These are phyloP conservation scores for Leccinum sublutescens DNA, from an alignment of 768 basidiomycete species.

Conservation along the genomic window DNA sequence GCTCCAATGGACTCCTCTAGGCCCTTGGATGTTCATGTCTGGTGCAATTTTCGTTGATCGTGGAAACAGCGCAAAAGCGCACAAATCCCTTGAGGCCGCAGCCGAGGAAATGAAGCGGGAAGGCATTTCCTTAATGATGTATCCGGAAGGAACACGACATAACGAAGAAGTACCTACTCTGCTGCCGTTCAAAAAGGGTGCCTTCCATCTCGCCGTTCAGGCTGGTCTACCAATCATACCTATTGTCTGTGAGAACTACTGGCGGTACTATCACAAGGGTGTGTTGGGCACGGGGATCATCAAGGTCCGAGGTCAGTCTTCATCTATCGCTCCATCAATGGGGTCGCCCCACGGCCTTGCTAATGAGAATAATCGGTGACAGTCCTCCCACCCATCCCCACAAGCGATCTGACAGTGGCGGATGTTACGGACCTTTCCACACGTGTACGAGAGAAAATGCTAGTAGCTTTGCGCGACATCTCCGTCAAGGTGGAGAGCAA, in stretches of 20 bases:
- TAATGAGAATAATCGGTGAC: constrained; percentile 9
- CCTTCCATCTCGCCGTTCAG: constrained; percentile 93
- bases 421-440: constrained; percentile 70
- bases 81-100: constrained; percentile 73
- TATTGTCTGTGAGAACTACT: constrained; percentile 93
- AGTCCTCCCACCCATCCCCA: constrained; percentile 92
- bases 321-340: neutral
- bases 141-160: constrained; percentile 93
- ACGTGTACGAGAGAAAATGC: constrained; percentile 77
- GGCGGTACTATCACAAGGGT: constrained; percentile 76
- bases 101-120: constrained; percentile 72
- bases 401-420: constrained; percentile 61
- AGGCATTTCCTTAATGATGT: constrained; percentile 85
- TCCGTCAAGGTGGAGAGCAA: constrained; percentile 50
- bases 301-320: constrained; percentile 64
- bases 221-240: constrained; percentile 89
- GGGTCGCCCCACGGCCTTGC: neutral
- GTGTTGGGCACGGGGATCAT: constrained; percentile 74
- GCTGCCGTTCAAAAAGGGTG: constrained; percentile 95
- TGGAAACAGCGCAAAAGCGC: constrained; percentile 70
- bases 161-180: constrained; percentile 62
- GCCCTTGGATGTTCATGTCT: constrained; percentile 86
- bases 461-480: constrained; percentile 72
- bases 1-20: constrained; percentile 81
- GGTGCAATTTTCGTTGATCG: constrained; percentile 93